Base-by-base conservation (phyloP, 176 grass and related monocot genomes). In the Calamus simplicifolius region DNA sequence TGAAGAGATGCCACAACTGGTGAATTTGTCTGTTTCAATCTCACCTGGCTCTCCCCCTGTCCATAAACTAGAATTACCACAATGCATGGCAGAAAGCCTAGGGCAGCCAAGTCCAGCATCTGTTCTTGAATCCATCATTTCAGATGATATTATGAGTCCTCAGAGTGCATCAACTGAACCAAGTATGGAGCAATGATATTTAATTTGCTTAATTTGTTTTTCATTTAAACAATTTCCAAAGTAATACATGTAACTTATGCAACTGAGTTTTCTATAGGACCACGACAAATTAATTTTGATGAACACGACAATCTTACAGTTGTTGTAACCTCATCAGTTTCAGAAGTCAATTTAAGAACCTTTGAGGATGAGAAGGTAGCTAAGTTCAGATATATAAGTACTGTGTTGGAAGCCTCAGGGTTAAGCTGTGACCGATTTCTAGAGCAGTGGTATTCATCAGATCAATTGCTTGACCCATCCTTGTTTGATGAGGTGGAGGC, bases 401-500 rank as follows among this genome's bases (percentile, higher is more conserved):
- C 61, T 0, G 78, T 83, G 60, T 61, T 98, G 25, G 51, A 85
- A 73, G 76, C 79, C 27, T 98, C 93, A 29, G 73, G 78, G 61
- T 61, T 85, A 49, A 52, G 69, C 69, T 59, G 48, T 3, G 67
- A 48, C 28, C 63, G 62, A 21, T 64, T 56, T 66, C 81, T 58
- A 57, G 78, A 82, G 66, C 78, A 57, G 48, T 92, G 84, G 87
- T 80, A 69, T 66, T 74, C 68, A 52, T 52, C 72, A 27, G 73
- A 74, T 29, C 53, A 66, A 29, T 62, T 79, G 57, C 69, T 98
- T 25, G 76, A 92, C 18, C 74, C 69, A 43, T 92, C 75, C 69
- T 83, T 92, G 27, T 73, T 91, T 73, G 79, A 89, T 73, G 81
- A 98, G 79, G 54, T 92, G 70, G 84, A 73, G 65, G 63, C 54